These are phyloP conservation scores for Tylopilus sp. DNA, from an alignment of 768 basidiomycete genomes.

Conservation along the genomic window DNA sequence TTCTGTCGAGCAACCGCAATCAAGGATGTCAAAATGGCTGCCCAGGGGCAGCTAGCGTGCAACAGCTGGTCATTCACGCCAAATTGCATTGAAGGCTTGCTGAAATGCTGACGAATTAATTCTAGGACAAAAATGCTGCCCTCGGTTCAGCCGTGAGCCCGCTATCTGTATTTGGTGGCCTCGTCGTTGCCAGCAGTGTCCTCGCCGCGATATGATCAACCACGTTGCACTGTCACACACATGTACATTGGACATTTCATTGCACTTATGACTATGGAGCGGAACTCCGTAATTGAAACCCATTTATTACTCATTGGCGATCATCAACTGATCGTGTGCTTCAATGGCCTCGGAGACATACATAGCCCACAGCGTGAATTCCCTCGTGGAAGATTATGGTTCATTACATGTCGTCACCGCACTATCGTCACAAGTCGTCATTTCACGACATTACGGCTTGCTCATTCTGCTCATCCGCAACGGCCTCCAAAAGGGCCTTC, in stretches of 20 bases:
- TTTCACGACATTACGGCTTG: not conserved
- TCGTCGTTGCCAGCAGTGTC: conserved; percentile 21
- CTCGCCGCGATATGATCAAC: conserved; percentile 15
- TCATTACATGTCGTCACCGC: not conserved
- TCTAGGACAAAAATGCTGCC: conserved; percentile 21
- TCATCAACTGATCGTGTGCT: not conserved
- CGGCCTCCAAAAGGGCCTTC: not conserved
- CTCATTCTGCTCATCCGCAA: not conserved
- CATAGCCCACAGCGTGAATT: too few relatives aligned
- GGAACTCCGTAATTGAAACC: not conserved
- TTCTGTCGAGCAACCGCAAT: conserved; percentile 25
- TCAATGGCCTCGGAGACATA: not conserved
- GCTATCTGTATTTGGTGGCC: conserved; percentile 19
- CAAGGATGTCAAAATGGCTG: conserved; percentile 26
- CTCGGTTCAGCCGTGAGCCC: conserved; percentile 17
- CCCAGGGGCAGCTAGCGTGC: conserved; percentile 11
- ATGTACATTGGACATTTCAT: conserved; percentile 9
- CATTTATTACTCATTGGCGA: too few relatives aligned
- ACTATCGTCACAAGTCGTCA: not conserved
- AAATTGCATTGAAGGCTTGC: not conserved
- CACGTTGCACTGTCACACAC: not conserved
- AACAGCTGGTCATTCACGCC: conserved; percentile 18
- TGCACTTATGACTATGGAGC: conserved; percentile 15
- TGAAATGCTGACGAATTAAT: not conserved
- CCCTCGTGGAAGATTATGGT: not conserved